phyloP scores from a whole-genome alignment of 2,329 filamentous ascomycete species.

The Exophiala xenobiotica region DNA sequence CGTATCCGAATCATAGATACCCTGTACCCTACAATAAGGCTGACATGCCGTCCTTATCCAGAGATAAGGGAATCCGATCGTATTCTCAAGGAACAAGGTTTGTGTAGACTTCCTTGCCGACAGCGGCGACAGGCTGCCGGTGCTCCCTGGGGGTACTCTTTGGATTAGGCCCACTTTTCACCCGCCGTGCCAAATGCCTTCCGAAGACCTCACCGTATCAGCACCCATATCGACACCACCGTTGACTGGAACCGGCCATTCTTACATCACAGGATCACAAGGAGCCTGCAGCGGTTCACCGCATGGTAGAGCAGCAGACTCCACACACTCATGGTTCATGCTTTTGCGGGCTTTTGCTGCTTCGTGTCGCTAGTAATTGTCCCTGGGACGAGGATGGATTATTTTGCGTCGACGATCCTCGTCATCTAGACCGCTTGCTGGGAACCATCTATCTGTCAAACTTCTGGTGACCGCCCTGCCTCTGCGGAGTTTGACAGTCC shows the following conservation, averaged over 20 bases:
- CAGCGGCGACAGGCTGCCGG: neutral
- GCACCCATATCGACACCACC: slow-evolving; percentile 1
- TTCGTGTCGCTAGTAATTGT: neutral
- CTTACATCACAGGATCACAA: slow-evolving; percentile 8
- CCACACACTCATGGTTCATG: neutral
- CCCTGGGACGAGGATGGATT: neutral
- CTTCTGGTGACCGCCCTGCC: neutral
- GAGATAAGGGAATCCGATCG: neutral
- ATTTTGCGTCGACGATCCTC: neutral
- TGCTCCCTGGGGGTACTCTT: neutral
- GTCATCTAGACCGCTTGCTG: slow-evolving; percentile 3
- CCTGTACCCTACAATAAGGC: too few relatives aligned
- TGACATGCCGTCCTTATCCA: slow-evolving; percentile 1
- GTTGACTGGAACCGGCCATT: neutral
- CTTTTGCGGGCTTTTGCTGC: neutral
- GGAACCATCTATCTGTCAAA: neutral
- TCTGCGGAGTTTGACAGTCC: neutral
- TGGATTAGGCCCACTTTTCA: neutral
- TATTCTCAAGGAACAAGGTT: slow-evolving; percentile 2
- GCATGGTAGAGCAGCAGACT: neutral
- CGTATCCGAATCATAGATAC: too few relatives aligned
- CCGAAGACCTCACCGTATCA: slow-evolving; percentile 1
- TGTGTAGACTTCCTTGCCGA: neutral
- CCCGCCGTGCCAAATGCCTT: neutral
- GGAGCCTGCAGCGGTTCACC: neutral